These are phyloP conservation scores for Salix arbutifolia DNA, from an alignment of 345 rosid genomes.

Conservation along the genomic window DNA sequence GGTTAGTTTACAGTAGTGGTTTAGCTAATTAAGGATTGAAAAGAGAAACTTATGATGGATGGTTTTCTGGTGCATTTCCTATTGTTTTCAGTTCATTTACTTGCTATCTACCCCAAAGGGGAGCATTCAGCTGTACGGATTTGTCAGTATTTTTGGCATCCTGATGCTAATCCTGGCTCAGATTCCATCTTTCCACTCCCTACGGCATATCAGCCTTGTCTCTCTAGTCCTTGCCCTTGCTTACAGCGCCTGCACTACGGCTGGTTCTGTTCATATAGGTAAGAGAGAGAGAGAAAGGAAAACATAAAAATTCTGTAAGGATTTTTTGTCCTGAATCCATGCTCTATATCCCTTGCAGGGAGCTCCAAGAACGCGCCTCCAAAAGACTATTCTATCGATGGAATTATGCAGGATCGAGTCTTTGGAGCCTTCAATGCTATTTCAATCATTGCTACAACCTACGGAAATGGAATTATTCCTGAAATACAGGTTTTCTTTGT, in stretches of 20 bases:
- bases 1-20: slow-evolving; percentile 18
- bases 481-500: slow-evolving; percentile 16
- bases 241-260: slow-evolving; percentile 19
- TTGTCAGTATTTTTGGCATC: slow-evolving; percentile 14
- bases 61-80: background rate
- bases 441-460: slow-evolving; percentile 18
- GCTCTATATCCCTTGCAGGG: slow-evolving; percentile 1
- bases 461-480: slow-evolving; percentile 25
- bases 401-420: background rate
- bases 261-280: slow-evolving; percentile 21
- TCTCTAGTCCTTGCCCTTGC: slow-evolving; percentile 18
- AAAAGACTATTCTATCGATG: slow-evolving; percentile 8
- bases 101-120: slow-evolving; percentile 14
- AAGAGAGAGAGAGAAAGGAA: background rate
- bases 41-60: no score
- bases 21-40: no score
- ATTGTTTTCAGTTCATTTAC: slow-evolving; percentile 17
- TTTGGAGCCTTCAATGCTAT: slow-evolving; percentile 14
- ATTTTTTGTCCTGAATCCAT: background rate
- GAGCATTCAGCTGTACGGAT: slow-evolving; percentile 22
- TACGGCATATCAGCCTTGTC: slow-evolving; percentile 18
- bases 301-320: background rate
- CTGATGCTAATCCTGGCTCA: slow-evolving; percentile 19
- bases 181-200: slow-evolving; percentile 26
- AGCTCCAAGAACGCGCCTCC: slow-evolving; percentile 4